phyloP scores from a whole-genome alignment of 768 basidiomycete species.

The Sporobolomyces pararoseus region DNA sequence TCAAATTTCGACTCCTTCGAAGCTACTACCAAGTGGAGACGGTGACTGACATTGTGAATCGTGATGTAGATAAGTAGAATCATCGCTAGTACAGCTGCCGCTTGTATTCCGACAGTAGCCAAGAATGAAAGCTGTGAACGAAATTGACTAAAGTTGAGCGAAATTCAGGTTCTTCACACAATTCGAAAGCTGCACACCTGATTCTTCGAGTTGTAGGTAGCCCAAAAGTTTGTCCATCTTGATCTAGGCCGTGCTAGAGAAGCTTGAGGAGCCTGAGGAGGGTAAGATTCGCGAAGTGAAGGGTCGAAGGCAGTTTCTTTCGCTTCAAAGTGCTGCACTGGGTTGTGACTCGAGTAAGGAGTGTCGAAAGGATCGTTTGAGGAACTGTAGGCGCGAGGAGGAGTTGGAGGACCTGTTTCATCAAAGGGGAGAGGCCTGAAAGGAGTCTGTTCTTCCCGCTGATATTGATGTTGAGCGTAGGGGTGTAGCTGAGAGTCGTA shows the following conservation, averaged over 20 bases:
- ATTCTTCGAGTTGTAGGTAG: slow-evolving; percentile 24
- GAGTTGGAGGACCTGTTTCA: background rate
- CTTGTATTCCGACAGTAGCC: slow-evolving; percentile 17
- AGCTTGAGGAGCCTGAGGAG: background rate
- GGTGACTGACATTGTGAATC: background rate
- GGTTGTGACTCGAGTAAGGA: slow-evolving; percentile 1
- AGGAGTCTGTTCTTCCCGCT: background rate
- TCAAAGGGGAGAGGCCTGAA: slow-evolving; percentile 1
- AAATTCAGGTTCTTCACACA: no score
- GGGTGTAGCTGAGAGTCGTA: background rate
- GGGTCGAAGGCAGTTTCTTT: background rate
- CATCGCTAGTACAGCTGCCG: slow-evolving; percentile 26
- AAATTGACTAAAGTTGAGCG: background rate
- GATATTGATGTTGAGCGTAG: no score
- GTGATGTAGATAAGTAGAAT: slow-evolving; percentile 34
- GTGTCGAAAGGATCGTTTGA: background rate
- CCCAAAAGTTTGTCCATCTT: background rate
- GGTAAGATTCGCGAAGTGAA: background rate
- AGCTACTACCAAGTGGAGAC: background rate
- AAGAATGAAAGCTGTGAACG: slow-evolving; percentile 27
- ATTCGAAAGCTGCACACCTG: slow-evolving; percentile 17
- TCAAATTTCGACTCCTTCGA: background rate
- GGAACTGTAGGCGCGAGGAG: background rate
- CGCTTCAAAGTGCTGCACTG: background rate
- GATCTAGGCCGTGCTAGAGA: background rate